Base-by-base conservation (phyloP, 768 basidiomycete species). In the Rossbeevera mucosa region DNA sequence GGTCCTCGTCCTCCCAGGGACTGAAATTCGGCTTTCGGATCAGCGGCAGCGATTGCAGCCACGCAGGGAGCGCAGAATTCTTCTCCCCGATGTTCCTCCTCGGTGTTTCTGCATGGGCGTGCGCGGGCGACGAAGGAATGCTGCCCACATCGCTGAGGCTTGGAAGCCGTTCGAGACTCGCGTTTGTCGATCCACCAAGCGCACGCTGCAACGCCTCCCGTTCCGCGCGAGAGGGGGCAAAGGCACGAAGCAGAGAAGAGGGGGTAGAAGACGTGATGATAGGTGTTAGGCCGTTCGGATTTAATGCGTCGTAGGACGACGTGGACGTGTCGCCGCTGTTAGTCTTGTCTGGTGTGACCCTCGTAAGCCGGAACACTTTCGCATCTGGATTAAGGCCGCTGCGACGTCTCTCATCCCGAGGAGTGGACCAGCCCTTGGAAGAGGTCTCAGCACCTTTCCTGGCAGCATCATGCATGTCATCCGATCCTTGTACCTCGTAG, bases 201-300 rank as follows among this genome's bases (percentile, higher is more conserved):
- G 80, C 87, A 48, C 89, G 85, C 59, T 88, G 83, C 28, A 94
- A 77, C 47, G 79, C 90, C 69, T 91, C 86, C 40, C 91, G 87
- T 76, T 94, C 91, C 56, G 85, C 89, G 49, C 85, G 87, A 56
- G 90, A 92, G 28, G 90, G 91, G 30, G 88, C 90, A 67, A 94
- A 94, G 16, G 90, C 91, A 62, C 87, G 88, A 52, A 89, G 74
- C 20, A 82, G 69, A 26, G 77, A 79, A 43, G 70, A 74, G 44
- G 64, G 77, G 9, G 77, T 74, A 4, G 81, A 76, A 3, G 76
- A 64, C 0, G 74, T 59, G 1, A 58, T 38, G 44, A 72, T 64
- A 4, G 75, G 54, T 41, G 71, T 56, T 44, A 80, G 69, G n/a
- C 83, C 81, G 40, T 76, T 82, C 9, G 84, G 83, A 60, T 84